phyloP scores from a whole-genome alignment of 139 green algal species.

The Volvox reticuliferus region DNA sequence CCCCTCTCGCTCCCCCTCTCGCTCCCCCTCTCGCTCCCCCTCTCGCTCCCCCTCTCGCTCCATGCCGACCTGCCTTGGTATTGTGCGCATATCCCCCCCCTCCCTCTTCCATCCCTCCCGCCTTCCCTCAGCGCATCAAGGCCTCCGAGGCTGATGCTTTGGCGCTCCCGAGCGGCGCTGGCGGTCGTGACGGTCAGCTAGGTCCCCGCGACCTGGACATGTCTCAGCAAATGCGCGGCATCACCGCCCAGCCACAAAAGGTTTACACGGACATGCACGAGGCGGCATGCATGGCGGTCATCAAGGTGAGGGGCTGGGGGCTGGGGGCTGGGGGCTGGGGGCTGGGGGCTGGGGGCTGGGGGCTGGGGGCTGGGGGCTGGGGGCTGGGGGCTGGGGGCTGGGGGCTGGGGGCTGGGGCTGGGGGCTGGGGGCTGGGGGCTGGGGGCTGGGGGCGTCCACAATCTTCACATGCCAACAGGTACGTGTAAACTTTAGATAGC shows the following conservation, averaged over 20 bases:
- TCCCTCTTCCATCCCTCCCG: not conserved
- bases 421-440: not conserved
- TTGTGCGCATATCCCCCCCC: no score
- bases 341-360: not conserved
- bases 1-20: not conserved
- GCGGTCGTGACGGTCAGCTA: not conserved
- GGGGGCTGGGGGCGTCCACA: no score
- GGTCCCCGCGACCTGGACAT: slow-evolving; percentile 15
- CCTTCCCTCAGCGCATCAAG: slow-evolving; percentile 1
- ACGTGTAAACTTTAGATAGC: no score
- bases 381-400: not conserved
- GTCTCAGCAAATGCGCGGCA: not conserved
- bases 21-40: not conserved
- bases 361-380: not conserved
- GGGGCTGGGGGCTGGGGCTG: not conserved
- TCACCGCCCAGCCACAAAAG: not conserved
- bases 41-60: not conserved
- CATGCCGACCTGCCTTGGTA: no score
- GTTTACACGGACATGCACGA: slow-evolving; percentile 56
- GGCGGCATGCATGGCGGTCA: slow-evolving; percentile 50
- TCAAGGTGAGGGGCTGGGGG: slow-evolving; percentile 36
- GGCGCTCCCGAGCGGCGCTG: no score
- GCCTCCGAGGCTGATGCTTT: not conserved
- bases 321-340: not conserved
- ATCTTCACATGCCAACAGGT: no score